Evolutionary conservation across 2,329 filamentous ascomycete genomes (phyloP).

Genomic region (Nannizziopsis arthrosporioides): DNA sequence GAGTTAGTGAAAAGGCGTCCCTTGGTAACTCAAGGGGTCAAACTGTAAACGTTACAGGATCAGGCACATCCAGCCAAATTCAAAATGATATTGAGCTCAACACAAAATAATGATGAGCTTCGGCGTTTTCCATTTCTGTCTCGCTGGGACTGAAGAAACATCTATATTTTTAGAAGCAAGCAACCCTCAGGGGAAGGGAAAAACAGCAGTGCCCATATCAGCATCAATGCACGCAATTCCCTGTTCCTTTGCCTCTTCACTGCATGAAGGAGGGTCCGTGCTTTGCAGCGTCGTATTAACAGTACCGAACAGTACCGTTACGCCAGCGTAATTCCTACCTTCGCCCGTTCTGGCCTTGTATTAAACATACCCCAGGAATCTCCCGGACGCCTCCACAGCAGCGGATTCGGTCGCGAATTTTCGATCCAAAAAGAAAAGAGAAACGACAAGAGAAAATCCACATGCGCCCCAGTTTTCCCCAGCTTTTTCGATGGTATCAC

Average conservation of each 20-base stretch:
- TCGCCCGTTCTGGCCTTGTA: not conserved
- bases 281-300: not conserved
- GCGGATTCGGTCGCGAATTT: not conserved
- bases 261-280: not conserved
- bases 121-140: not conserved
- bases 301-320: not conserved
- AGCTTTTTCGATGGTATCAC: slow-evolving; percentile 9
- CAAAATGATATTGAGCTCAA: not conserved
- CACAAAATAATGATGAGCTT: not conserved
- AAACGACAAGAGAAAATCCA: too few species aligned
- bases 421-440: too few species aligned
- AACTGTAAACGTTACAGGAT: slow-evolving; percentile 11
- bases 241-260: too few species aligned
- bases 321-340: not conserved
- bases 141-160: too few species aligned
- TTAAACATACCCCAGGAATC: slow-evolving; percentile 3
- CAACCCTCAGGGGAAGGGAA: too few species aligned
- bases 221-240: too few species aligned
- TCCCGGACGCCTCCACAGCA: slow-evolving; percentile 4
- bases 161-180: too few species aligned
- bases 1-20: not conserved
- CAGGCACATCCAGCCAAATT: slow-evolving; percentile 10
- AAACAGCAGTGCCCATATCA: too few species aligned
- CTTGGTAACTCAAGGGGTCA: slow-evolving; percentile 11
- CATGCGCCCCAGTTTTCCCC: slow-evolving; percentile 4